A percentile compares a stretch with the other conserved stretches of the same genome.
Conservation (phyloP, 495 filamentous ascomycete species). For the Cenococcum geophilum region DNA sequence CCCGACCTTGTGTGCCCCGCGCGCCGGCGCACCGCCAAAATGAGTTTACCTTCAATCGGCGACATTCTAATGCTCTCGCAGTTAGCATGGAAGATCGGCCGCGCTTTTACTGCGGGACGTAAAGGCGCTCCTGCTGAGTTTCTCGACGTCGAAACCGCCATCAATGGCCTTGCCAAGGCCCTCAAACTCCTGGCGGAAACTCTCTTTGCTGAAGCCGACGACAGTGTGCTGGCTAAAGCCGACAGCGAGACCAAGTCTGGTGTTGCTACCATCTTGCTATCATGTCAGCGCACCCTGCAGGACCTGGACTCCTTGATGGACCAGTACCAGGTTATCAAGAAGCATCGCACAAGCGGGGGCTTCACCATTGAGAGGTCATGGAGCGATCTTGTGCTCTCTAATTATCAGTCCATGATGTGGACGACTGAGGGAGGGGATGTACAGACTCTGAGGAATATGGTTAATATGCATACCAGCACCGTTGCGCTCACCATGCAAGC, state of each 20-base stretch:
- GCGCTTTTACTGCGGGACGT: slow-evolving; percentile 41
- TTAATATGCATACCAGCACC: slow-evolving; percentile 39
- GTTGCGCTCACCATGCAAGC: slow-evolving; percentile 38
- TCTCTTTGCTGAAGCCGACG: slow-evolving; percentile 34
- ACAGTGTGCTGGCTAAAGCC: slow-evolving; percentile 32
- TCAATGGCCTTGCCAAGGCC: slow-evolving; percentile 36
- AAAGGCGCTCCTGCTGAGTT: slow-evolving; percentile 39
- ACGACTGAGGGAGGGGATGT: slow-evolving; percentile 39
- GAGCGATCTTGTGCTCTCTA: slow-evolving; percentile 36
- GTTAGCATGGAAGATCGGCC: slow-evolving; percentile 40
- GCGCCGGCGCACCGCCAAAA: slow-evolving; percentile 13
- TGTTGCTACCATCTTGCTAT: slow-evolving; percentile 33
- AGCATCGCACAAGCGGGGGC: slow-evolving; percentile 30
- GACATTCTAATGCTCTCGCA: slow-evolving; percentile 43
- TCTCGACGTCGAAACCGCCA: slow-evolving; percentile 38
- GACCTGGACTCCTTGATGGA: slow-evolving; percentile 40
- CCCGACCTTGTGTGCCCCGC: not conserved
- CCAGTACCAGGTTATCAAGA: slow-evolving; percentile 39
- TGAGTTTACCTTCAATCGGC: slow-evolving; percentile 34
- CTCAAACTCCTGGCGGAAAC: slow-evolving; percentile 40
- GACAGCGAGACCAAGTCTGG: slow-evolving; percentile 32
- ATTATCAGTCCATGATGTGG: slow-evolving; percentile 40
- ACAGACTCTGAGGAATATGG: slow-evolving; percentile 33
- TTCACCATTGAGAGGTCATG: slow-evolving; percentile 36
- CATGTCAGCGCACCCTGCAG: slow-evolving; percentile 34